Evolutionary conservation across 176 grass and related monocot genomes (phyloP), one percentile per base, ranked within the genome.

Genomic region (Coix lacrymajobi): DNA sequence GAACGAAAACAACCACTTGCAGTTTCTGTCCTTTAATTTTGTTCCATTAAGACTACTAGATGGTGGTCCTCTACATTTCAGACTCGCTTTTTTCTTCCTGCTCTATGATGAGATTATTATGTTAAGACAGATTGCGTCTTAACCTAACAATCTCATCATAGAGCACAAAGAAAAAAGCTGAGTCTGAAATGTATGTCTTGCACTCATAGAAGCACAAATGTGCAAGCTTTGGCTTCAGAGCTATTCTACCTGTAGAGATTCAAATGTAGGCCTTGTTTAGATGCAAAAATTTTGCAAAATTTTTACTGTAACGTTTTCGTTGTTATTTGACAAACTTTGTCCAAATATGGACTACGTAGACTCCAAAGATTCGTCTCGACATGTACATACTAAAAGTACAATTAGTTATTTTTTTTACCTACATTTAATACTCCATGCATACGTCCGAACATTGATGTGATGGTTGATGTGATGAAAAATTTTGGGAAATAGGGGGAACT

Each of bases 1-100:
- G 62, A 87, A 37, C 60, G 71, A 81, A 56, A 40, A 31, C 15
- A 54, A 46, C 71, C 36, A 81, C 70, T 76, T 87, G 78, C 71
- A 76, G 26, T 79, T 72, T 81, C 66, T 81, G 22, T 61, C 32
- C 70, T 68, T 67, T 68, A 74, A 68, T 56, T 87, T 31, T 56
- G 64, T 81, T 81, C 78, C 46, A 76, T 68, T 57, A 81, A 69
- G 71, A 67, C 22, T 66, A 73, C 69, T 44, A 20, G 19, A 41
- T 57, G 48, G 62, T 76, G 79, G 78, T 66, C 71, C 61, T 66
- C 45, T 68, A 49, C 46, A 80, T 75, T 66, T 58, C 62, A 63
- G 58, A 64, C 32, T 86, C 11, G 17, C 16, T 49, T 38, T 65
- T 20, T 13, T 66, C 14, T 38, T 65, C 57, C 54, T 40, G 3